These are phyloP conservation scores for Trichoderma breve DNA, from an alignment of 2,329 filamentous ascomycete species.

Conservation along the genomic window DNA sequence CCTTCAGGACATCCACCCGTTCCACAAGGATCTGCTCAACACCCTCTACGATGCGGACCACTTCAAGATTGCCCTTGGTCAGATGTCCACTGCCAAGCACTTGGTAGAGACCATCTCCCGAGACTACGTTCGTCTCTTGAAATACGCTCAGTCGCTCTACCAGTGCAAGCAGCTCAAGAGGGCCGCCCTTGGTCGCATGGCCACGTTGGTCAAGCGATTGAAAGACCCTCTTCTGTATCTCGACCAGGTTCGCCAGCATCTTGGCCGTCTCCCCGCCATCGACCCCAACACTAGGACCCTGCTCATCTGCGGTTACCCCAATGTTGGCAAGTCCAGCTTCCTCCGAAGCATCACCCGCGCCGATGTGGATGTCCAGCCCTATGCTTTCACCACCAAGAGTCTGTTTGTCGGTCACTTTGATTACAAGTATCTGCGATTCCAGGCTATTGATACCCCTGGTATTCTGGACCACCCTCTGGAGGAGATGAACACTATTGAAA, in stretches of 20 bases:
- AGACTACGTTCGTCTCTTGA: constrained; percentile 87
- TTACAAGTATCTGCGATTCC: constrained; percentile 67
- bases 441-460: constrained; percentile 95
- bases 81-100: constrained; percentile 93
- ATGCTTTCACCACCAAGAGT: constrained; percentile 97
- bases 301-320: constrained; percentile 95
- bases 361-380: constrained; percentile 95
- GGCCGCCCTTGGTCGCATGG: constrained; percentile 95
- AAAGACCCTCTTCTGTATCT: constrained; percentile 95
- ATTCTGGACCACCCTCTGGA: constrained; percentile 96
- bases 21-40: constrained; percentile 81
- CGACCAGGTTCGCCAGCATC: constrained; percentile 87
- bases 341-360: constrained; percentile 87
- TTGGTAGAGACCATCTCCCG: constrained; percentile 93
- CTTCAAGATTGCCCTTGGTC: constrained; percentile 93
- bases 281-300: constrained; percentile 96
- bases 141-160: constrained; percentile 95
- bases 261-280: constrained; percentile 96
- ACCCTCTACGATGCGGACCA: constrained; percentile 98
- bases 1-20: constrained; percentile 91
- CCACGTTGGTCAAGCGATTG: constrained; percentile 89
- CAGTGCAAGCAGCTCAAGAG: constrained; percentile 99
- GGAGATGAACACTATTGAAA: constrained; percentile 99
- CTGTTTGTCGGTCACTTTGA: constrained; percentile 98
- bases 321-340: constrained; percentile 97